Evolutionary conservation across 441 rosid species (phyloP), one percentile per base, ranked within the genome.

Genomic region (Croton laevigatus): DNA sequence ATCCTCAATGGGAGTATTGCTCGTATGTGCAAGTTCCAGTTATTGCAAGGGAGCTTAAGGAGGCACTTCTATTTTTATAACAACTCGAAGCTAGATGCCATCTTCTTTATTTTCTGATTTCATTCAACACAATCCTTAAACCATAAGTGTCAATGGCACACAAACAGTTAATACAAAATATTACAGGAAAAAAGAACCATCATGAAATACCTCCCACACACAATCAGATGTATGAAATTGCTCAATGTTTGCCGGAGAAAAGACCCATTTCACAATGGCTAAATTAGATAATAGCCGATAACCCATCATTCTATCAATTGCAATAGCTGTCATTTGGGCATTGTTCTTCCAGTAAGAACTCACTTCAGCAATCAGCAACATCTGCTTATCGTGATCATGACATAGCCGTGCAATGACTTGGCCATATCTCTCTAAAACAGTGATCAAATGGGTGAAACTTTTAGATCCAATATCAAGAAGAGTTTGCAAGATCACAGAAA

Each of bases 251-350:
- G 76, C 81, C 0, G 94, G 82, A 69, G 96, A 91, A 81, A 96
- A 96, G 66, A 96, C 97, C 97, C 98, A 96, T 83, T 85, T 86
- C 75, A 91, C 91, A 76, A 96, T 93, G 37, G 99, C 96, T 81
- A 88, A 87, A 81, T 91, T 96, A 48, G 99, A 96, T 70, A 96
- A 79, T 22, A 96, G 97, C 69, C 97, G 88, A 84, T 91, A 96
- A 62, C 99, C 97, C 99, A 96, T 96, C 99, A 96, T 91, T 84
- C 99, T 86, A 82, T 96, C 99, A 66, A 96, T 88, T 60, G 97
- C 81, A 72, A 96, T 81, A 17, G 94, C 97, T 16, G 94, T 87
- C 96, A 90, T 96, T 72, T 96, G 98, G 48, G 79, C 76, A 80
- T 87, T 90, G 82, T 84, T 89, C 87, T 85, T 86, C 99, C 98